A percentile compares a stretch with the other conserved stretches of the same genome.
Evolutionary conservation across 2,329 filamentous ascomycete genomes (phyloP).

Genomic region (Talaromyces pinophilus): DNA sequence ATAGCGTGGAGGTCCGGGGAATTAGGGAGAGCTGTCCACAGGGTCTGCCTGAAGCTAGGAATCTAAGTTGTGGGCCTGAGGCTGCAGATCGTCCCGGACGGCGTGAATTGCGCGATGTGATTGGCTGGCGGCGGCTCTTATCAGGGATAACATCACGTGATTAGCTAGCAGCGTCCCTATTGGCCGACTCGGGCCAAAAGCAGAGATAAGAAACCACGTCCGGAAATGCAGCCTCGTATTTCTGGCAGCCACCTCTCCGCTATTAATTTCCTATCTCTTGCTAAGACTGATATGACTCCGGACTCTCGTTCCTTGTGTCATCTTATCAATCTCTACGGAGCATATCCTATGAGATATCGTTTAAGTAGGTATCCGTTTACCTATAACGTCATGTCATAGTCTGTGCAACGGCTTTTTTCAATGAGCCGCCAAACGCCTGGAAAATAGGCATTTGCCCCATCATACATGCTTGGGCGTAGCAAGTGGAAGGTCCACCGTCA

Average conservation of each 20-base stretch:
- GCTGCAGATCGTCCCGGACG: slow-evolving; percentile 19
- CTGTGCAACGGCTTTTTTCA: not conserved
- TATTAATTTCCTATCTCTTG: not conserved
- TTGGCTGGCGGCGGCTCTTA: slow-evolving; percentile 14
- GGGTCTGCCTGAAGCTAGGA: not conserved
- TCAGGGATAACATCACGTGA: slow-evolving; percentile 22
- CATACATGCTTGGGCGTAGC: not conserved
- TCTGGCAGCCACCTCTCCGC: not conserved
- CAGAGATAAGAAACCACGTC: not conserved
- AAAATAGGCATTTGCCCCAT: slow-evolving; percentile 1
- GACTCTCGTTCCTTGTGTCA: not conserved
- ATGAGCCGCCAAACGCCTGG: not conserved
- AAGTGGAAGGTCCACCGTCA: not conserved
- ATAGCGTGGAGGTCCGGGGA: slow-evolving; percentile 13
- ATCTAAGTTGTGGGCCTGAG: slow-evolving; percentile 8
- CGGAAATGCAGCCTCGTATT: slow-evolving; percentile 12
- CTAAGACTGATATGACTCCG: not conserved
- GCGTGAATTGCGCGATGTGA: slow-evolving; percentile 2
- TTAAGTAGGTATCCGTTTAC: not conserved
- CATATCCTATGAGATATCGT: not conserved
- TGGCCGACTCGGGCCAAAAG: not conserved
- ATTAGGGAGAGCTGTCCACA: not conserved
- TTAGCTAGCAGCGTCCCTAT: not conserved
- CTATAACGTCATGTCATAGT: not conserved
- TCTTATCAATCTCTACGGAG: slow-evolving; percentile 1